Evolutionary conservation across 2,329 filamentous ascomycete species (phyloP), one percentile per base, ranked within the genome.

Genomic region (Aspergillus transmontanensis): DNA sequence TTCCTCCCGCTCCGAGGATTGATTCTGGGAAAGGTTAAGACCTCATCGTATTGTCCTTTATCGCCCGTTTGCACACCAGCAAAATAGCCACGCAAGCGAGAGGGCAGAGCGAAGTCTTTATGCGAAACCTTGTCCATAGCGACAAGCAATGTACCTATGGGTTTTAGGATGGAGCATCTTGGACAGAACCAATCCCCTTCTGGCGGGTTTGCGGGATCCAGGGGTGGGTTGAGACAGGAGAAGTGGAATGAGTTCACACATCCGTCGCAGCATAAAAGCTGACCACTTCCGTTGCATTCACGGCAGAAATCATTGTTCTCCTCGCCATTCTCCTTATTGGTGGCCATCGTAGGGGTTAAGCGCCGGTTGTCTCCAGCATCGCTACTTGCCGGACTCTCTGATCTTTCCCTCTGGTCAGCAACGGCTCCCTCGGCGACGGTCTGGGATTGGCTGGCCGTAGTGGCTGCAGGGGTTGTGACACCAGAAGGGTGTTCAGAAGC

Each of bases 231-330:
- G 69, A 95, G 87, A 76, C 95, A 98, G 64, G 87, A 85, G 75
- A 95, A 93, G 79, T 98, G 95, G 79, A 96, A 97, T 6, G 94
- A 92, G 69, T 92, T 88, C 64, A 90, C 87, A 80, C 95, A 99
- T 66, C 91, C 92, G 80, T 98, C 95, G 78, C 95, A 99, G 80
- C 94, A 97, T 68, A 98, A 85, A 66, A 99, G 86, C 70, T 93
- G 88, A 62, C 94, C 94, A 69, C 88, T 90, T 67, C 90, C 91
- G 72, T 90, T 88, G 80, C 95, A 99, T 53, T 93, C 88, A 65
- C 90, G 90, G 81, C 94, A 99, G 74, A 90, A 90, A 77, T 98
- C 94, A 76, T 95, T 92, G 77, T 96, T 96, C 66, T 97, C 90
- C 69, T 68, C 59, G 7, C 66, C 64, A 43, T 73, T 70, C 26